Percentiles rank a stretch among this genome's conserved stretches.
phyloP scores from a whole-genome alignment of 257 asterid genomes.

The Mentha longifolia region DNA sequence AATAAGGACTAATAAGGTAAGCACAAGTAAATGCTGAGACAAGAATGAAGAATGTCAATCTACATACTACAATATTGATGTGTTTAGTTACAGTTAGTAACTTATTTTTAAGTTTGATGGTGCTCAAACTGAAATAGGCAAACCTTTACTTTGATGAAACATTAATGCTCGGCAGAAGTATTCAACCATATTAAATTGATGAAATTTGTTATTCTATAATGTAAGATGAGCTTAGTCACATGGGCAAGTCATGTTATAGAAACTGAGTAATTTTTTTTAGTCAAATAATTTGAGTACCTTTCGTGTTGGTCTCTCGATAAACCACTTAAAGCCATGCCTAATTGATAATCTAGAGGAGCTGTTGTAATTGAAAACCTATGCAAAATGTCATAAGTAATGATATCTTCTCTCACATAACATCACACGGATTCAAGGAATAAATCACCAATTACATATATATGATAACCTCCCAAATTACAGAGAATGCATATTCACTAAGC shows the following conservation, averaged over 20 bases:
- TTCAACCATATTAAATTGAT: too few species aligned
- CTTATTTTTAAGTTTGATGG: too few species aligned
- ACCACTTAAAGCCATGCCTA: background rate
- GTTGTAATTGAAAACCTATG: too few species aligned
- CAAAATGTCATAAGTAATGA: background rate
- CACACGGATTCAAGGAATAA: background rate
- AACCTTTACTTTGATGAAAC: too few species aligned
- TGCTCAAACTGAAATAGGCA: too few species aligned
- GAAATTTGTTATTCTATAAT: constrained; percentile 1
- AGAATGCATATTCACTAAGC: constrained; percentile 1
- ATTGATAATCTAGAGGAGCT: background rate
- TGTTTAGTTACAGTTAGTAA: too few species aligned
- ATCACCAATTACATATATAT: background rate
- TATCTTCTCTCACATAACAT: constrained; percentile 15
- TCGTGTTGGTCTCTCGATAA: background rate
- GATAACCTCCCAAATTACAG: constrained; percentile 1
- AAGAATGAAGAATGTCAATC: too few species aligned
- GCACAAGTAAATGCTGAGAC: too few species aligned
- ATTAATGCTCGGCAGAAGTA: too few species aligned
- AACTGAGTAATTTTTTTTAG: background rate
- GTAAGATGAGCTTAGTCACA: background rate
- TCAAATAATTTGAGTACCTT: background rate
- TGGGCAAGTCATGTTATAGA: background rate
- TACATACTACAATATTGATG: too few species aligned
- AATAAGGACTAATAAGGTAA: background rate